Conservation (phyloP, 169 alveolate genomes). For the Plasmodium coatneyi region DNA sequence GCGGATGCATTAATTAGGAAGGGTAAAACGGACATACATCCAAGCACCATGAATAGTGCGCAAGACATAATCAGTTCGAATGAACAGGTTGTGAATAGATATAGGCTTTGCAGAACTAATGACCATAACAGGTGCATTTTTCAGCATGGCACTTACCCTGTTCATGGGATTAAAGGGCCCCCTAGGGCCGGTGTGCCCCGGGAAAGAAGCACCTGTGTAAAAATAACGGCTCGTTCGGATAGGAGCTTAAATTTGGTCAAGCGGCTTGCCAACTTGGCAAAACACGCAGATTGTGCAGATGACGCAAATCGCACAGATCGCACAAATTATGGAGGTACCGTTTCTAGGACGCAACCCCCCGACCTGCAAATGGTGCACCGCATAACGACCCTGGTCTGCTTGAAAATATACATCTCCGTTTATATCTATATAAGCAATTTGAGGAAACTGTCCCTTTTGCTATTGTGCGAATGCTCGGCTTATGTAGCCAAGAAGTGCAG, state of each 20-base stretch:
- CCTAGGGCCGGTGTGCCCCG: not conserved
- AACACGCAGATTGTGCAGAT: not conserved
- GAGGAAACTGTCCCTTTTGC: not conserved
- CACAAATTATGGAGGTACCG: constrained; percentile 8
- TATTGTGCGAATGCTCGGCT: not conserved
- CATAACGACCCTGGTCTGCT: not conserved
- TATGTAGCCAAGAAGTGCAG: constrained; percentile 14
- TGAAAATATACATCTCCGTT: constrained; percentile 15
- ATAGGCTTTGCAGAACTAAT: constrained; percentile 20
- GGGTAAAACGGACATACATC: constrained; percentile 10
- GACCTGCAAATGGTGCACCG: constrained; percentile 11
- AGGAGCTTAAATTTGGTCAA: not conserved
- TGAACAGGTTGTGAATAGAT: constrained; percentile 6
- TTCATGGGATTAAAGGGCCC: not conserved
- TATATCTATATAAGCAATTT: constrained; percentile 1
- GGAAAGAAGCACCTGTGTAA: not conserved
- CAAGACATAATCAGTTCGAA: constrained; percentile 41
- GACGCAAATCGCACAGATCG: not conserved
- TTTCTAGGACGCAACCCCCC: not conserved
- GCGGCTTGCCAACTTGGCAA: constrained; percentile 1
- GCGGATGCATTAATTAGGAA: constrained; percentile 16
- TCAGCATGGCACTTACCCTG: constrained; percentile 5
- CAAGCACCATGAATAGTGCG: not conserved
- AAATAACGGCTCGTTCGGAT: not conserved
- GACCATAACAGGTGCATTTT: not conserved